Percentiles rank a stretch among this genome's conserved stretches.
Conservation (phyloP, 2,329 filamentous ascomycete genomes). For the Diplocarpon mali region DNA sequence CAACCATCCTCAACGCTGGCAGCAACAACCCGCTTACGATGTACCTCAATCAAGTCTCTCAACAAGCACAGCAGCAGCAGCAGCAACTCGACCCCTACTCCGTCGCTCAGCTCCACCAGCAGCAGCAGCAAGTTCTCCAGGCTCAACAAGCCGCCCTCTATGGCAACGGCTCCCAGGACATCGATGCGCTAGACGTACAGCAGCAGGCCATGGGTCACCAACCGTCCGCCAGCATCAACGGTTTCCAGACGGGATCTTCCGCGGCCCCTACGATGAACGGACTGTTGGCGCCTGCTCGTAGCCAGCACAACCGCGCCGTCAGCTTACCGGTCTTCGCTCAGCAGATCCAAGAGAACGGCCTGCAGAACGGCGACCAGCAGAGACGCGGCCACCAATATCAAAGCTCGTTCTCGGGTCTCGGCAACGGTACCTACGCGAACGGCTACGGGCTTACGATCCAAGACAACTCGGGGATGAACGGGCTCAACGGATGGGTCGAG, state of each 20-base stretch:
- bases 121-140: constrained; percentile 59
- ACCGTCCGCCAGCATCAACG: constrained; percentile 51
- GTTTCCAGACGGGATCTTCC: constrained; percentile 41
- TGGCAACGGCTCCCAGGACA: constrained; percentile 50
- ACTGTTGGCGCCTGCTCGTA: constrained; percentile 57
- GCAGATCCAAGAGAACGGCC: constrained; percentile 42
- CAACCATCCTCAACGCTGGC: constrained; percentile 66
- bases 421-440: constrained; percentile 20
- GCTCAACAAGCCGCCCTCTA: constrained; percentile 76
- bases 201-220: constrained; percentile 49
- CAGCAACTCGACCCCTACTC: constrained; percentile 34
- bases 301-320: constrained; percentile 59
- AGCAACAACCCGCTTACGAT: constrained; percentile 82
- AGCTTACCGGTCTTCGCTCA: constrained; percentile 67
- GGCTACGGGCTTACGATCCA: constrained; percentile 53
- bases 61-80: constrained; percentile 54
- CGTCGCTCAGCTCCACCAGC: constrained; percentile 37
- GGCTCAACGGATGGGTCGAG: constrained; percentile 57
- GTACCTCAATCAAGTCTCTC: constrained; percentile 77
- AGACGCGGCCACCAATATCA: constrained; percentile 57
- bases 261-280: constrained; percentile 63
- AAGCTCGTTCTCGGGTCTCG: constrained; percentile 37
- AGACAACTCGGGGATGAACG: constrained; percentile 43
- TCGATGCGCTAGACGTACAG: constrained; percentile 46
- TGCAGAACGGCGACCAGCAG: constrained; percentile 33